phyloP scores from a whole-genome alignment of 345 rosid genomes.

The Populus euphratica region DNA sequence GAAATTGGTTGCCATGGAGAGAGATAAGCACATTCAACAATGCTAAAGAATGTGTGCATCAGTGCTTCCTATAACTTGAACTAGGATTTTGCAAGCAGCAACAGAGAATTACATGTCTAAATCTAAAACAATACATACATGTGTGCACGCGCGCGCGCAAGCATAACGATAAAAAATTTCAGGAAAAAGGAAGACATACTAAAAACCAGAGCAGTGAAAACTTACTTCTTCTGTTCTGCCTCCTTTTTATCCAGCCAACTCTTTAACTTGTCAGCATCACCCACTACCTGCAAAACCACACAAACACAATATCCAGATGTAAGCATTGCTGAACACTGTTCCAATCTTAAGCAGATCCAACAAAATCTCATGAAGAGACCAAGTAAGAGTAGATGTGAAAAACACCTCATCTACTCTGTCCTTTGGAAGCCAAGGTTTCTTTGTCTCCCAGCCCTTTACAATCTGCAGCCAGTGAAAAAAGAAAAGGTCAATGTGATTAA shows the following conservation, averaged over 20 bases:
- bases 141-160: too few relatives aligned
- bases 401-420: conserved; percentile 69
- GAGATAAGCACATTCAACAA: background rate
- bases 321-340: background rate
- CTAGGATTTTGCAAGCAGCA: background rate
- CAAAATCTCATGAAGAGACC: background rate
- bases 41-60: background rate
- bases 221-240: conserved; percentile 77
- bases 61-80: background rate
- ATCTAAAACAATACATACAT: background rate
- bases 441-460: conserved; percentile 58
- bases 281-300: conserved; percentile 43
- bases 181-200: background rate
- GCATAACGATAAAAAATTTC: background rate
- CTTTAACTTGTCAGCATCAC: conserved; percentile 58
- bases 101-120: background rate
- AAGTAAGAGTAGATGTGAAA: conserved; percentile 1
- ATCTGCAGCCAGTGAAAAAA: conserved; percentile 38
- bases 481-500: conserved; percentile 6
- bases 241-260: conserved; percentile 85
- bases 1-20: background rate
- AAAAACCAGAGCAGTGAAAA: background rate
- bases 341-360: background rate
- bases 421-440: conserved; percentile 90
- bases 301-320: background rate